Evolutionary conservation across 495 filamentous ascomycete genomes (phyloP).

Genomic region (Polyplosphaeria fusca): DNA sequence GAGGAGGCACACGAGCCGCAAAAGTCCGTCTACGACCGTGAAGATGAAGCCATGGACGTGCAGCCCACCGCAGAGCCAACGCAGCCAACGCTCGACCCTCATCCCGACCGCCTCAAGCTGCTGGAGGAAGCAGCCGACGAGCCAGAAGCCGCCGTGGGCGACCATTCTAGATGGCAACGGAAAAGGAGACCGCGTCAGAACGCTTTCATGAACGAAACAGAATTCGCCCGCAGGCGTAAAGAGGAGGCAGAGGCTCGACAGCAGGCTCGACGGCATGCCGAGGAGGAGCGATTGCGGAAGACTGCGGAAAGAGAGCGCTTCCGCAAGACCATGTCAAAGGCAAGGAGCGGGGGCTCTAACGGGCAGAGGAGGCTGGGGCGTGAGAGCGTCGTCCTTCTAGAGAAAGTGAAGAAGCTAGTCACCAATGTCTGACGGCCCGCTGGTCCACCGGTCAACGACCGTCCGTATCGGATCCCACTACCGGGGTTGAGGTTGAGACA

Average conservation of each 20-base stretch:
- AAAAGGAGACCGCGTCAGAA: constrained; percentile 53
- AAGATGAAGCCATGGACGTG: not conserved
- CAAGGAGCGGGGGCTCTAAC: constrained; percentile 67
- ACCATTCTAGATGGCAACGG: constrained; percentile 30
- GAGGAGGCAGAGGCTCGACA: constrained; percentile 61
- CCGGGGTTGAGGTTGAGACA: too few species aligned
- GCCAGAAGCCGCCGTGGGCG: constrained; percentile 34
- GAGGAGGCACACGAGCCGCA: constrained; percentile 27
- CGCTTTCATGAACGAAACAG: constrained; percentile 73
- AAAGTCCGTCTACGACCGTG: constrained; percentile 26
- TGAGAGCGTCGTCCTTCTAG: constrained; percentile 78
- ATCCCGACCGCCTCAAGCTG: constrained; percentile 70
- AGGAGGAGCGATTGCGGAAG: constrained; percentile 49
- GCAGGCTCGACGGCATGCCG: constrained; percentile 38
- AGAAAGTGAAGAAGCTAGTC: constrained; percentile 74
- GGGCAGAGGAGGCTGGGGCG: constrained; percentile 81
- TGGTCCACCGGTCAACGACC: too few species aligned
- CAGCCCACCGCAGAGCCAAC: constrained; percentile 9
- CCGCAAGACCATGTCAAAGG: constrained; percentile 56
- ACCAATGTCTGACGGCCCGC: not conserved
- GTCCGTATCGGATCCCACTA: too few species aligned
- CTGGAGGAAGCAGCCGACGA: constrained; percentile 46
- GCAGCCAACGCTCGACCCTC: constrained; percentile 51
- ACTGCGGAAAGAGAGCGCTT: constrained; percentile 45
- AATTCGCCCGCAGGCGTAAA: constrained; percentile 63